These are phyloP conservation scores for Nitzschia sp. DNA, from an alignment of 108 stramenopile genomes.

Conservation along the genomic window DNA sequence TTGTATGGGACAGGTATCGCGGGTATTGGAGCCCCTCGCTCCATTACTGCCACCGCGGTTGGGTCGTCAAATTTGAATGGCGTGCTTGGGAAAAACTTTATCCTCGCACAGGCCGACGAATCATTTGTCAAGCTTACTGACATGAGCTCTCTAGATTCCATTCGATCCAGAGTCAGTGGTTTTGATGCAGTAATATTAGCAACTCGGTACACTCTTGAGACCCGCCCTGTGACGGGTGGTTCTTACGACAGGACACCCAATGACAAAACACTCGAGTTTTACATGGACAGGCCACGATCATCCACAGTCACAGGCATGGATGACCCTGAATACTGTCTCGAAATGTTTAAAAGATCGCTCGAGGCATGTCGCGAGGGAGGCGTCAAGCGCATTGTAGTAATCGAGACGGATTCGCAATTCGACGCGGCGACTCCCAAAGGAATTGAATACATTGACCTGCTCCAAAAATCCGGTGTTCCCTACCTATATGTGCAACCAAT, in stretches of 20 bases:
- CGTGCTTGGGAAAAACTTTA: slow-evolving; percentile 56
- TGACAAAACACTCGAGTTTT: slow-evolving; percentile 78
- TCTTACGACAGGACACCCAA: slow-evolving; percentile 75
- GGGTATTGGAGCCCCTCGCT: slow-evolving; percentile 44
- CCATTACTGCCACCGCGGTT: slow-evolving; percentile 58
- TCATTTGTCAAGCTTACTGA: slow-evolving; percentile 64
- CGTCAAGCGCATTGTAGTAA: slow-evolving; percentile 47
- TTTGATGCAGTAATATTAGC: slow-evolving; percentile 67
- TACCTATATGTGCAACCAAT: slow-evolving; percentile 63
- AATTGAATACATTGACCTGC: slow-evolving; percentile 39
- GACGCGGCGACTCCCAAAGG: slow-evolving; percentile 11
- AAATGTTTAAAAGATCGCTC: slow-evolving; percentile 47
- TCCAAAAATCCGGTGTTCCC: slow-evolving; percentile 50
- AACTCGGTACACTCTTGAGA: slow-evolving; percentile 57
- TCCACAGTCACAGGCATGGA: slow-evolving; percentile 14
- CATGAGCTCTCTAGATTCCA: slow-evolving; percentile 45
- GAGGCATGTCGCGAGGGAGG: slow-evolving; percentile 55
- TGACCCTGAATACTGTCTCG: slow-evolving; percentile 13
- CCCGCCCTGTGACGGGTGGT: slow-evolving; percentile 52
- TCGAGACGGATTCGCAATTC: slow-evolving; percentile 55
- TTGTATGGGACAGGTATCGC: slow-evolving; percentile 81
- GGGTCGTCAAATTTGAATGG: slow-evolving; percentile 57
- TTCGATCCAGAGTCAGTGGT: slow-evolving; percentile 45
- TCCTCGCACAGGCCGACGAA: slow-evolving; percentile 72
- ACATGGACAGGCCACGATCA: slow-evolving; percentile 59